Conservation (phyloP, 2,329 filamentous ascomycete genomes). For the Talaromyces rugulosus region DNA sequence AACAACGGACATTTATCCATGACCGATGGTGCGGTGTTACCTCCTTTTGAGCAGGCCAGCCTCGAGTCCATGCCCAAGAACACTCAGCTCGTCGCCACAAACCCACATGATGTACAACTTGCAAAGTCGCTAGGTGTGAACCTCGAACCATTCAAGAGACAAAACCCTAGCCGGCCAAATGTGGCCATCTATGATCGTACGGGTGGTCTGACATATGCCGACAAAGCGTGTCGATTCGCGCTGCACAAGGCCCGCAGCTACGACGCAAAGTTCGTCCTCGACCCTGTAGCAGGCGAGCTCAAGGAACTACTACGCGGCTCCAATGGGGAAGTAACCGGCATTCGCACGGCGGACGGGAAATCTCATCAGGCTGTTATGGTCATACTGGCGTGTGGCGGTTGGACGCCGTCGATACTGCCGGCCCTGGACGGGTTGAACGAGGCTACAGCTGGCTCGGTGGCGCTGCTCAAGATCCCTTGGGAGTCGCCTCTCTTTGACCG, state of each 20-base stretch:
- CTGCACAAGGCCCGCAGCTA: slow-evolving; percentile 38
- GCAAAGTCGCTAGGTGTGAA: slow-evolving; percentile 2
- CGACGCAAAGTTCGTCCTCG: slow-evolving; percentile 44
- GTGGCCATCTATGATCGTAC: slow-evolving; percentile 34
- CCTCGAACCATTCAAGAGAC: slow-evolving; percentile 6
- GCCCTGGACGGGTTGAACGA: slow-evolving; percentile 43
- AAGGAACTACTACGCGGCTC: slow-evolving; percentile 15
- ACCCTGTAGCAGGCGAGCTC: slow-evolving; percentile 26
- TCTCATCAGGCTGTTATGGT: slow-evolving; percentile 29
- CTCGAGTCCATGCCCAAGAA: slow-evolving; percentile 6
- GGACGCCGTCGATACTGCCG: slow-evolving; percentile 42
- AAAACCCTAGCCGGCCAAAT: slow-evolving; percentile 2
- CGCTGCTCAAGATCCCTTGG: slow-evolving; percentile 41
- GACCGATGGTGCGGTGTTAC: neutral
- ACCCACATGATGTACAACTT: neutral
- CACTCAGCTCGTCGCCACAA: neutral
- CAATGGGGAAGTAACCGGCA: slow-evolving; percentile 25
- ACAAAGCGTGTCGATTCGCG: slow-evolving; percentile 45
- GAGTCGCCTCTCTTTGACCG: slow-evolving; percentile 34
- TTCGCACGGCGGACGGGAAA: slow-evolving; percentile 36
- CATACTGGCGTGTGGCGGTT: slow-evolving; percentile 42
- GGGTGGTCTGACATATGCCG: slow-evolving; percentile 44
- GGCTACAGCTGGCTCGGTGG: slow-evolving; percentile 46
- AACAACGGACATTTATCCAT: slow-evolving; percentile 31
- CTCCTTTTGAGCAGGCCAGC: slow-evolving; percentile 2